phyloP scores from a whole-genome alignment of 768 basidiomycete species.

The Termitomyces sp. region DNA sequence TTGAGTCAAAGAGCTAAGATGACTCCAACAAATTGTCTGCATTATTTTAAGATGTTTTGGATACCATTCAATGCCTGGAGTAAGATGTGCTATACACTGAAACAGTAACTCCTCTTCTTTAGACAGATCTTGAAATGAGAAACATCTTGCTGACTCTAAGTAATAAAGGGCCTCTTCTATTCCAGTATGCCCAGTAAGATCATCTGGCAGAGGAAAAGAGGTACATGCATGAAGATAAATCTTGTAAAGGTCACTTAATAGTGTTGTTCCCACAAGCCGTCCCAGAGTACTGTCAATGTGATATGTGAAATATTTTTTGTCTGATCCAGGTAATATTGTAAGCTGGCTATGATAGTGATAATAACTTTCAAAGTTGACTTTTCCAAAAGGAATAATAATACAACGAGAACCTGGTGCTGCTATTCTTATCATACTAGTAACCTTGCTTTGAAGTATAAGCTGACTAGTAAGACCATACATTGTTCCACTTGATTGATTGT shows the following conservation, averaged over 20 bases:
- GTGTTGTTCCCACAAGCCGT: not conserved
- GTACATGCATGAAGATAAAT: not conserved
- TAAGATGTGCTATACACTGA: not conserved
- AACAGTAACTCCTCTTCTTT: not conserved
- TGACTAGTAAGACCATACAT: not conserved
- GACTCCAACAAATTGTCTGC: not conserved
- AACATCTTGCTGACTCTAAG: not conserved
- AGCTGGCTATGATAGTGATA: not conserved
- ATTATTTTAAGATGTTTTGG: not conserved
- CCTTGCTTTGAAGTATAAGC: not conserved
- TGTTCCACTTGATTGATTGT: not conserved
- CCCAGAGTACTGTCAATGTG: not conserved
- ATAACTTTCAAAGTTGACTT: not conserved
- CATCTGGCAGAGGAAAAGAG: not conserved
- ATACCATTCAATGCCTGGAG: not conserved
- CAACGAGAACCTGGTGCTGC: not conserved
- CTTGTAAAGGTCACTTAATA: not conserved
- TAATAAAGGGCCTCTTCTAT: not conserved
- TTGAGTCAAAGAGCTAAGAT: not conserved
- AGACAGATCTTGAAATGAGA: not conserved
- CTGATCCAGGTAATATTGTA: not conserved
- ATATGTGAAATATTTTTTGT: not conserved
- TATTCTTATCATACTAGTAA: not conserved
- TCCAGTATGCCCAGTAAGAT: not conserved
- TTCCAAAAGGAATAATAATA: not conserved